Base-by-base conservation (phyloP, 1,139 yeast genomes). In the Diutina ranongensis region DNA sequence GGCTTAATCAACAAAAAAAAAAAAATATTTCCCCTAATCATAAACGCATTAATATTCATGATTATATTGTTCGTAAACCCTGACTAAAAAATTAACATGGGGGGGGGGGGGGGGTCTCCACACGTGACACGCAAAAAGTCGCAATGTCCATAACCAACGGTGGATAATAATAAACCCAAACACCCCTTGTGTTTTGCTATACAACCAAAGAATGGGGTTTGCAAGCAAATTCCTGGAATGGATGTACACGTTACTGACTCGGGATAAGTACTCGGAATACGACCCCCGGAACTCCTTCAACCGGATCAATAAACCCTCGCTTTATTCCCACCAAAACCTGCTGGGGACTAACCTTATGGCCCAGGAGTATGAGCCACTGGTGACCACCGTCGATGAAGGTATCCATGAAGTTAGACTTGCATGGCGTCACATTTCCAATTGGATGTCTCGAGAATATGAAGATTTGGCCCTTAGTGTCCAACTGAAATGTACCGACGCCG, bases 211-310 rank as follows among this genome's bases (percentile, higher is more conserved):
- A 20, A 38, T 38, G 42, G 33, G 32, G 12, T 20, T 38, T 16
- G 42, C 42, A 20, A 22, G 16, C 33, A 38, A 25, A 27, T 25
- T 38, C 28, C 31, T 15, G 55, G 83, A 80, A 60, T 67, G 80
- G 55, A 60, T 80, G n/a, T 82, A 82, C 59, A 74, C 83, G 16
- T 61, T 80, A 48, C 75, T 78, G 46, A 78, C 87, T 4, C 74
- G 70, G 49, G 87, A 81, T 55, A 78, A 81, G 55, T 81, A 81
- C 56, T 80, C 87, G 0, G 87, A 80, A 51, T 81, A 68, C 56
- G 76, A 77, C 52, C 69, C 81, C 7, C 65, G 74, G 35, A 68
- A 70, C 51, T 68, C 74, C 7, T 71, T 71, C 57, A 71, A 71
- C 54, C 57, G 76, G 28, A 52, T 71, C 46, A 68, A 71, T 53